These are phyloP conservation scores for Gossypium lobatum DNA, from an alignment of 441 rosid genomes.

Conservation along the genomic window DNA sequence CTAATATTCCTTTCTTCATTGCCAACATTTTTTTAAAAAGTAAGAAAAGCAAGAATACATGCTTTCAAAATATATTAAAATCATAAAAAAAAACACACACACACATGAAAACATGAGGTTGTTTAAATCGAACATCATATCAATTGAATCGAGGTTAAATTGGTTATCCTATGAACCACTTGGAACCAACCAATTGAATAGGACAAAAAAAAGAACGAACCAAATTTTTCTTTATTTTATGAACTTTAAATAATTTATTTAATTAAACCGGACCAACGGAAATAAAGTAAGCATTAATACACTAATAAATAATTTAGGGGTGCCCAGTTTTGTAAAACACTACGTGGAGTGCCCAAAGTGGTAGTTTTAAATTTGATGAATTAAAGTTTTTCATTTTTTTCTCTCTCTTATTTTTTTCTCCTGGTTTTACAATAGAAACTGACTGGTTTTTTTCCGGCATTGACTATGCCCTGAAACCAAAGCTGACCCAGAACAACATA, in stretches of 20 bases:
- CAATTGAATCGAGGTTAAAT: too few relatives aligned
- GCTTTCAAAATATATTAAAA: not conserved
- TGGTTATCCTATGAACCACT: too few relatives aligned
- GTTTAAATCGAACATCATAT: too few relatives aligned
- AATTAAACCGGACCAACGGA: not conserved
- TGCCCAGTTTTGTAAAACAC: conserved; percentile 10
- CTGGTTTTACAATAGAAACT: conserved; percentile 26
- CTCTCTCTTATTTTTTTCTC: not conserved
- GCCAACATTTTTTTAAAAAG: not conserved
- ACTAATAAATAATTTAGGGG: not conserved
- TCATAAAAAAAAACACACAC: too few relatives aligned
- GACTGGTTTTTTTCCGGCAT: conserved; percentile 44
- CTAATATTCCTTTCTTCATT: not conserved
- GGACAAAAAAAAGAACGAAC: too few relatives aligned
- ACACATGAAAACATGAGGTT: not conserved
- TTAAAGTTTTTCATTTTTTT: not conserved
- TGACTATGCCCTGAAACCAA: conserved; percentile 35
- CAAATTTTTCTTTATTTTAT: too few relatives aligned
- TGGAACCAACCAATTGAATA: too few relatives aligned
- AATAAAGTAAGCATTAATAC: not conserved
- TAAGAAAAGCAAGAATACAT: not conserved
- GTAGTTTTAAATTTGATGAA: not conserved
- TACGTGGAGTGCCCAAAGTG: conserved; percentile 9
- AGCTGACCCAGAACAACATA: conserved; percentile 32
- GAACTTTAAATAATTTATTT: too few relatives aligned